Evolutionary conservation across 2,329 filamentous ascomycete species (phyloP), one percentile per base, ranked within the genome.

Genomic region (Aurifilum marmelostoma): DNA sequence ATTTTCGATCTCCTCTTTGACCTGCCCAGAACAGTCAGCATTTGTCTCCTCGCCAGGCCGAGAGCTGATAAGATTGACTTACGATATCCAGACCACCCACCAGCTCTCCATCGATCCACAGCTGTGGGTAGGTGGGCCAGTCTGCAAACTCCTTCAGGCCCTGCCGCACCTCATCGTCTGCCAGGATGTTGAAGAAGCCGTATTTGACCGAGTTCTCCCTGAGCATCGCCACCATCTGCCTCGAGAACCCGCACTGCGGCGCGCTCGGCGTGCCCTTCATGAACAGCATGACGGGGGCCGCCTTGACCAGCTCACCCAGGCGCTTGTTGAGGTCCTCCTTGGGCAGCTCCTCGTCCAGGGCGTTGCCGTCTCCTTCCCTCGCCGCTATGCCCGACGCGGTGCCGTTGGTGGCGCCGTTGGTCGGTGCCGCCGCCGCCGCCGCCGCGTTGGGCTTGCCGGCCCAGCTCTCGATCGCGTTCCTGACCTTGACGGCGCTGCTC

Each of bases 201-300:
- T 98, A 99, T 79, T 97, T 93, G 71, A 99, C 92, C 63, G 91
- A 91, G 77, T 93, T 91, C 81, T 98, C 95, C 65, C 96, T 88
- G 75, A 99, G 82, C 61, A 99, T 88, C 34, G 84, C 89, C 58
- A 99, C 96, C 59, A 97, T 83, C 82, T 97, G 94, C 74, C 95
- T 85, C 73, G 93, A 97, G 82, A 99, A 99, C 2, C 96, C 96
- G 82, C 96, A 99, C 81, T 97, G 94, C 27, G 96, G 96, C 71
- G 89, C 93, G 83, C 97, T 94, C 69, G 96, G 96, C 1, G 96
- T 98, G 70, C 96, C 96, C 85, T 99, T 99, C 96, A 99, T 99
- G 85, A 99, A 99, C 37, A 99, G 85, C 96, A 99, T 99, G 41
- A 99, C 94, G 0, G 94, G 93, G 41, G 96, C 95, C 6, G 96